Evolutionary conservation across 352 stramenopile genomes (phyloP).

Genomic region (Globisporangium cederbergense): DNA sequence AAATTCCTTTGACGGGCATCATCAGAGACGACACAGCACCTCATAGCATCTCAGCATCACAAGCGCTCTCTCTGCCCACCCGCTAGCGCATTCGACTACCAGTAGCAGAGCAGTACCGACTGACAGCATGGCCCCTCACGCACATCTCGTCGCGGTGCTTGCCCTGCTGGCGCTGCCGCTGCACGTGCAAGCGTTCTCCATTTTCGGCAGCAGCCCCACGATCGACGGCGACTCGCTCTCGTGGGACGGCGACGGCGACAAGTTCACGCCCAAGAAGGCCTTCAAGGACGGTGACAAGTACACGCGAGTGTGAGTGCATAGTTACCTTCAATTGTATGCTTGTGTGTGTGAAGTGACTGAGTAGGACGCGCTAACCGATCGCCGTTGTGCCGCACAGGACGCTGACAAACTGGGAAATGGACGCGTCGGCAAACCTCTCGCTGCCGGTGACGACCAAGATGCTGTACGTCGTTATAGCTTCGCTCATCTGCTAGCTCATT

Average conservation of each 20-base stretch:
- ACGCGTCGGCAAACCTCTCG: constrained; percentile 31
- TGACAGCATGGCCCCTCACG: neutral
- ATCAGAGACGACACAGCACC: neutral
- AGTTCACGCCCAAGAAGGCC: constrained; percentile 34
- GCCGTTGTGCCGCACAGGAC: constrained; percentile 21
- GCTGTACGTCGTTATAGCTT: constrained; percentile 31
- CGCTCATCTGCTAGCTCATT: neutral
- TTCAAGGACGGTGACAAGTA: constrained; percentile 48
- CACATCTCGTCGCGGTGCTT: neutral
- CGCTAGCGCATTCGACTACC: neutral
- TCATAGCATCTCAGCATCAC: neutral
- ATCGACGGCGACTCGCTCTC: constrained; percentile 47
- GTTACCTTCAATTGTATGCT: neutral
- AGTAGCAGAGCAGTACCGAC: neutral
- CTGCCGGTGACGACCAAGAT: constrained; percentile 45
- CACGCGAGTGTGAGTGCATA: constrained; percentile 40
- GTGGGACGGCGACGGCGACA: constrained; percentile 50
- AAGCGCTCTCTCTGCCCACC: neutral
- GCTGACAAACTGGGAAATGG: constrained; percentile 64
- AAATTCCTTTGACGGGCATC: neutral
- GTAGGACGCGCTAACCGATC: neutral
- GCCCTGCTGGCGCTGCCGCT: constrained; percentile 8
- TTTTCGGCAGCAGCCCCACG: constrained; percentile 39
- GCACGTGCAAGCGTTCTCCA: constrained; percentile 23
- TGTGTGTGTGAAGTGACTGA: neutral